Evolutionary conservation across 805 yeast species (phyloP), one percentile per base, ranked within the genome.

Genomic region (Candida maesae): DNA sequence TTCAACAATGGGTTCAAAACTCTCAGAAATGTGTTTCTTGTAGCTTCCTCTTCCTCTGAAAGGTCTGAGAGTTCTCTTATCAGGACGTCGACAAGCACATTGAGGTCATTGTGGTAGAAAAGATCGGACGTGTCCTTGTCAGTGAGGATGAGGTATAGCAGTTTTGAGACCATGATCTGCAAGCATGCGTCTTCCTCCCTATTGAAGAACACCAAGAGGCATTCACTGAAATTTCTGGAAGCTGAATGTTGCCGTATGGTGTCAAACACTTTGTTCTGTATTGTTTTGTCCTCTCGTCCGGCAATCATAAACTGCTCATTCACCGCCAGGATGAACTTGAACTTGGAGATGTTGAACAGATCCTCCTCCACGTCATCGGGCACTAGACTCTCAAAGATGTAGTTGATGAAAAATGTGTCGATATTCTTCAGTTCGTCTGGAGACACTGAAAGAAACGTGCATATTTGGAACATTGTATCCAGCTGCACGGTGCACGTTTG

Each of bases 301-400:
- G 76, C 65, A 29, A 87, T 82, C 81, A 90, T 78, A 61, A 78
- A 90, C 61, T 90, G 96, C 58, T 90, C 96, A 61, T 90, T 90
- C 19, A 90, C 66, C 1, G 88, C 80, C 29, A 90, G 65, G 11
- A 90, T 60, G 13, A 86, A 65, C 53, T 79, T 81, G 65, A 89
- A 80, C 46, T 82, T 79, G 29, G 85, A 76, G 46, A 77, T 78
- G 55, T 79, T 82, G 47, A 70, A 71, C 35, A 78, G 73, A 55
- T 82, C 81, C 33, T 73, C 76, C 9, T 72, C 72, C 16, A 69
- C 66, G 2, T 68, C 60, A 8, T 71, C 70, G 0, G 68, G 61
- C n/a, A 69, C 58, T 16, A 82, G 56, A 1, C 73, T 62, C 14
- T 64, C 56, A 50, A 79, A 71, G 38, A 81, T 52, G 47, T 63